Base-by-base conservation (phyloP, 768 basidiomycete species). In the Pulveroboletus sp. region DNA sequence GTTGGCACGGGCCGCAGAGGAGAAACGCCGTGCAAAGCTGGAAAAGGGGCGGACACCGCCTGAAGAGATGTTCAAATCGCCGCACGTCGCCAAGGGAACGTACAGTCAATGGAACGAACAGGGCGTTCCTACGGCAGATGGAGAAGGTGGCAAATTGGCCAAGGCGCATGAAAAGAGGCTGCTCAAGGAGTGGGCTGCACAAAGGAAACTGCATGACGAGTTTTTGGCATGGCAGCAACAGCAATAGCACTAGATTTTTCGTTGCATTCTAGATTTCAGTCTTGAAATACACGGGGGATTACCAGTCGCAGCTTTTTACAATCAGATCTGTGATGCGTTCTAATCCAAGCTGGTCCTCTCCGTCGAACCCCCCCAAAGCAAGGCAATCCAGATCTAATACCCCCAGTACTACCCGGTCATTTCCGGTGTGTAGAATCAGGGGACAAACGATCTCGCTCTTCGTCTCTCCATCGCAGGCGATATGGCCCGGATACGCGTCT, bases 401-500 rank as follows among this genome's bases (percentile, higher is more conserved):
- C n/a, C 83, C 83, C 40, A 80, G 48, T 17, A 72, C 66, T 25
- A 62, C 57, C 23, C 63, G 60, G n/a, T 57, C 67, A 33, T 66
- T 67, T 43, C 66, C 61, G 20, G 48, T 44, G 29, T 52, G 54
- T 33, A 75, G 55, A 38, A 84, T 62, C 16, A 97, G 73, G 7
- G 94, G 94, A 42, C 87, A 72, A 20, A 97, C 94, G 42, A 97
- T 82, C 66, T 98, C 95, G 58, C 89, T 90, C 60, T 85, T 85
- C 2, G 94, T 95, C 45, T 85, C 82, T 19, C 84, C 89, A 57
- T 97, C 94, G 61, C 95, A 97, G 3, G 92, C 90, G 52, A 97
- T 95, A 63, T 98, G 95, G 0, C 94, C 93, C 1, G 90, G 90
- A 62, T 93, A 93, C 10, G 65, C 67, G 21, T 88, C 78, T 17